Evolutionary conservation across 495 filamentous ascomycete genomes (phyloP).

Genomic region (Collariella sp.): DNA sequence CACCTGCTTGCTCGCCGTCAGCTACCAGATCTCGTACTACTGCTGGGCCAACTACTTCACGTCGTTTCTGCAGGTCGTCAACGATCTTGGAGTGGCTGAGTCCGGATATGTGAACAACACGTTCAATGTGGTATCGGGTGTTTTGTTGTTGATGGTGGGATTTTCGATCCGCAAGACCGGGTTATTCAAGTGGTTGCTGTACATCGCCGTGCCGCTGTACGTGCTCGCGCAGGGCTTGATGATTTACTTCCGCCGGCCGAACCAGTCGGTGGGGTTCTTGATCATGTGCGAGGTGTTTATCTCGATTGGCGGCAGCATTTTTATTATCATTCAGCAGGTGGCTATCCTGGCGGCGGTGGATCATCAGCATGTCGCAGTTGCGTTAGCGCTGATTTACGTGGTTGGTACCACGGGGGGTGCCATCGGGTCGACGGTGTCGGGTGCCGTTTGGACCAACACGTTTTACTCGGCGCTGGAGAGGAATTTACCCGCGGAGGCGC

Average conservation of each 20-base stretch:
- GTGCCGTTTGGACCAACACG: conserved; percentile 56
- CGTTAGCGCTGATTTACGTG: conserved; percentile 53
- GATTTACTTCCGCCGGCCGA: conserved; percentile 59
- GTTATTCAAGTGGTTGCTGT: conserved; percentile 48
- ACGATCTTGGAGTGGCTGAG: conserved; percentile 39
- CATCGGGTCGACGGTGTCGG: conserved; percentile 51
- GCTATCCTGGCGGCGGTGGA: conserved; percentile 54
- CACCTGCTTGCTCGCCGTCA: conserved; percentile 42
- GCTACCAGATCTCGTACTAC: conserved; percentile 50
- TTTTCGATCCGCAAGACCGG: conserved; percentile 50
- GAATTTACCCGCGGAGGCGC: conserved; percentile 49
- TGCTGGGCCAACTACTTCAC: conserved; percentile 49
- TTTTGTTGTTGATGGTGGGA: conserved; percentile 51
- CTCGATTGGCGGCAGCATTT: conserved; percentile 51
- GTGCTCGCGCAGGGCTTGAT: conserved; percentile 56
- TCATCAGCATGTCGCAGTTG: conserved; percentile 57
- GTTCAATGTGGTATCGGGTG: conserved; percentile 39
- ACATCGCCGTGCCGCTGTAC: conserved; percentile 52
- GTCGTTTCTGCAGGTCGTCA: conserved; percentile 53
- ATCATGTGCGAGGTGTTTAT: conserved; percentile 77
- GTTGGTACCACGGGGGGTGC: conserved; percentile 60
- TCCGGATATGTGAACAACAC: conserved; percentile 44
- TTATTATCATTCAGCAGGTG: conserved; percentile 54
- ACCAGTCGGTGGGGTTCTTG: conserved; percentile 49
- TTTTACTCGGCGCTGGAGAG: conserved; percentile 43